Conservation (phyloP, 768 basidiomycete species). For the Leucocoprinus leucothites region DNA sequence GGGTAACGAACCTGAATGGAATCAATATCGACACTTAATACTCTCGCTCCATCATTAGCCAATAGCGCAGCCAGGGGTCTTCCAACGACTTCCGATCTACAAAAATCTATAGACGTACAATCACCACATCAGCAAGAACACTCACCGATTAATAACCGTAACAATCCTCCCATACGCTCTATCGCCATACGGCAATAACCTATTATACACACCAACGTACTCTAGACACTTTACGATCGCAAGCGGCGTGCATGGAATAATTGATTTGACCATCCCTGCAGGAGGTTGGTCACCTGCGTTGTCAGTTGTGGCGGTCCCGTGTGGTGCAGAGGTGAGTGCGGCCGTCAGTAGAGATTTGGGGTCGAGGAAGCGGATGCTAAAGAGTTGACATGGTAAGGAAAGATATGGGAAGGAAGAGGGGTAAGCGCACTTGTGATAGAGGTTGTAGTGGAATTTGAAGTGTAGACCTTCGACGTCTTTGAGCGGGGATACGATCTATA, state of each 20-base stretch:
- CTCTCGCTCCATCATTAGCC: conserved; percentile 94
- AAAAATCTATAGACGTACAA: background rate
- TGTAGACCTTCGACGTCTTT: conserved; percentile 99
- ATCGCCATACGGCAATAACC: conserved; percentile 88
- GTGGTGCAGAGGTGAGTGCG: conserved; percentile 37
- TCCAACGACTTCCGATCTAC: conserved; percentile 94
- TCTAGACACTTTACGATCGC: conserved; percentile 97
- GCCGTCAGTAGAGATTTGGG: conserved; percentile 63
- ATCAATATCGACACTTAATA: conserved; percentile 94
- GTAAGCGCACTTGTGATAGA: conserved; percentile 83
- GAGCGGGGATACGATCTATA: conserved; percentile 84
- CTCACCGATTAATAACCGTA: conserved; percentile 89
- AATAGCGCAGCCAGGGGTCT: conserved; percentile 93
- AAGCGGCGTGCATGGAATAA: conserved; percentile 95
- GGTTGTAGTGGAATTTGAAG: conserved; percentile 92
- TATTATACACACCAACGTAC: conserved; percentile 89
- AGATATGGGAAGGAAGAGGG: background rate
- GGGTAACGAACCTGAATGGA: conserved; percentile 67
- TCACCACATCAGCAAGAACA: background rate
- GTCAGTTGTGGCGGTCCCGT: conserved; percentile 17
- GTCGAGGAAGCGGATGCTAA: conserved; percentile 88
- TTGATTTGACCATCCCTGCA: conserved; percentile 87
- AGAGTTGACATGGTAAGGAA: background rate
- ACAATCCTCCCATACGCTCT: conserved; percentile 91
- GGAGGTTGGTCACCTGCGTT: conserved; percentile 64